These are phyloP conservation scores for Amanita rubescens DNA, from an alignment of 768 basidiomycete species.

Conservation along the genomic window DNA sequence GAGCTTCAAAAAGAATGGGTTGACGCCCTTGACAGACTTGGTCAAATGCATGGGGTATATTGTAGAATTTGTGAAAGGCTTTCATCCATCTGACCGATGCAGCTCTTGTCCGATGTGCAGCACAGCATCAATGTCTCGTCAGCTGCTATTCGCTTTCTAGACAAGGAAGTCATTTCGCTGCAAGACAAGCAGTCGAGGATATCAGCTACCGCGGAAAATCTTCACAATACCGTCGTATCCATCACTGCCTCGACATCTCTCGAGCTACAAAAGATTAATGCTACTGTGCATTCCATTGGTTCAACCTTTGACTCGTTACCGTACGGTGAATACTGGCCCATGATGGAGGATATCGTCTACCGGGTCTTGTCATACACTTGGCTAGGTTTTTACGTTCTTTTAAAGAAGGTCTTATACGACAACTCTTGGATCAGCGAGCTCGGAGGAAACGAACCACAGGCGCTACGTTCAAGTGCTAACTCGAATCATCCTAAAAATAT, in stretches of 20 bases:
- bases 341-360: conserved; percentile 10
- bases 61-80: neutral
- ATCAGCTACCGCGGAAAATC: conserved; percentile 24
- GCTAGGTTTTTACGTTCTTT: neutral
- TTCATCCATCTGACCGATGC: conserved; percentile 1
- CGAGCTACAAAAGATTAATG: conserved; percentile 42
- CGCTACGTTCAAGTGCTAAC: neutral
- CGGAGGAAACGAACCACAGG: neutral
- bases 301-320: conserved; percentile 17
- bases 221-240: conserved; percentile 28
- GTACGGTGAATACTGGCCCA: conserved; percentile 3
- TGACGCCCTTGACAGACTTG: neutral
- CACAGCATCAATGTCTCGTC: neutral
- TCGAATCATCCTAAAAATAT: neutral
- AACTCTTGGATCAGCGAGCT: neutral
- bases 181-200: conserved; percentile 30
- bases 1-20: conserved; percentile 1
- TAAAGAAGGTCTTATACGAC: neutral
- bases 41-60: neutral
- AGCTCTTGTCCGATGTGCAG: conserved; percentile 8
- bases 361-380: neutral
- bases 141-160: conserved; percentile 1
- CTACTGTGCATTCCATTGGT: conserved; percentile 29
- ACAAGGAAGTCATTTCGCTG: conserved; percentile 19
- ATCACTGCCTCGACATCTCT: conserved; percentile 31